Conservation (phyloP, 2,329 filamentous ascomycete genomes). For the Fusarium sterilihyphosum region DNA sequence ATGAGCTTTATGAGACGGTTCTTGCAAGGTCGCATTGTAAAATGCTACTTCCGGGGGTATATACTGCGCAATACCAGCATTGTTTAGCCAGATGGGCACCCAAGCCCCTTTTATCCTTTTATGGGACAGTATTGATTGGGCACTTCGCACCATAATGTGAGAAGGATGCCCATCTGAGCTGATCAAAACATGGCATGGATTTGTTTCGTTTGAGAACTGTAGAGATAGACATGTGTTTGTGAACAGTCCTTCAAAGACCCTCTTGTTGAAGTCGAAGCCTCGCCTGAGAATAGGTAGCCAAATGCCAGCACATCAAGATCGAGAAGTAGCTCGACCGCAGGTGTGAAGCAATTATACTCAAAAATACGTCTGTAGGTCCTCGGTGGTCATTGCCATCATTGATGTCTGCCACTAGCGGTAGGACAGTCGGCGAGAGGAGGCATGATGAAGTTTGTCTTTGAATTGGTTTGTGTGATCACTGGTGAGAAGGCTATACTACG, state of each 20-base stretch:
- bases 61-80: slow-evolving; percentile 23
- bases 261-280: slow-evolving; percentile 2
- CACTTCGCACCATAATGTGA: background rate
- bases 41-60: background rate
- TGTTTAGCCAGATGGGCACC: slow-evolving; percentile 22
- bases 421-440: background rate
- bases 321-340: slow-evolving; percentile 10
- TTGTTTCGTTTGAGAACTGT: background rate
- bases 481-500: background rate
- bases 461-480: background rate
- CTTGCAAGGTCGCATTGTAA: background rate
- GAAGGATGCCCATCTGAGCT: slow-evolving; percentile 2
- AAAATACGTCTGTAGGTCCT: background rate
- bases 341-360: background rate
- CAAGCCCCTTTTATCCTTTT: slow-evolving; percentile 9
- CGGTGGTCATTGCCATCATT: background rate
- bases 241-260: slow-evolving; percentile 11
- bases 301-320: slow-evolving; percentile 32
- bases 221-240: slow-evolving; percentile 4
- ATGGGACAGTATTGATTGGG: background rate
- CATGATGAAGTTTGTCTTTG: slow-evolving; percentile 4
- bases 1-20: slow-evolving; percentile 1
- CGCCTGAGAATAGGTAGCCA: background rate
- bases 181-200: background rate
- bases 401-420: background rate